Evolutionary conservation across 306 rosid genomes (phyloP).

Genomic region (Arachis stenosperma): DNA sequence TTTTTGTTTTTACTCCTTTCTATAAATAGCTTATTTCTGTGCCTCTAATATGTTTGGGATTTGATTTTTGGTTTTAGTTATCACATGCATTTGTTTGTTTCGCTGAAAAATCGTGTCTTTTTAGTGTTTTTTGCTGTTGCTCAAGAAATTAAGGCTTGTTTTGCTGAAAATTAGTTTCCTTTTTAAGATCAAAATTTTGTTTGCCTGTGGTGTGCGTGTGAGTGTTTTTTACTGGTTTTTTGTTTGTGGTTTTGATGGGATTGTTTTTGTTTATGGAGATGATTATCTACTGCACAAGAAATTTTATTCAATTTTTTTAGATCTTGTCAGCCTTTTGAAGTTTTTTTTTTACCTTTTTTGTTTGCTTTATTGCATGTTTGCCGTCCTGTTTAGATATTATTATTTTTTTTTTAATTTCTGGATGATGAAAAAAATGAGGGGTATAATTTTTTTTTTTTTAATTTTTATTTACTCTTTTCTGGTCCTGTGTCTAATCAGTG

Average conservation of each 20-base stretch:
- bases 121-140: neutral
- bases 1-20: neutral
- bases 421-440: neutral
- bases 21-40: neutral
- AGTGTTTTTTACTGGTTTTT: neutral
- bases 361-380: constrained; percentile 7
- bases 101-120: constrained; percentile 1
- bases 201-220: neutral
- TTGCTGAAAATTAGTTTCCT: neutral
- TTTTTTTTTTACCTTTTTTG: neutral
- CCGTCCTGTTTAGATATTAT: neutral
- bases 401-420: neutral
- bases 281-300: neutral
- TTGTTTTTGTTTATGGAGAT: constrained; percentile 8
- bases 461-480: neutral
- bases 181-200: neutral
- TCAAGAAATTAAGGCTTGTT: too few relatives aligned
- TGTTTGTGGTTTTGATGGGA: neutral
- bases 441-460: neutral
- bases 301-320: constrained; percentile 24
- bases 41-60: neutral
- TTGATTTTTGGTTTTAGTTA: neutral
- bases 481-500: neutral
- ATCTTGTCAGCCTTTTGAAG: constrained; percentile 23
- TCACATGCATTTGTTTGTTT: constrained; percentile 27